These are phyloP conservation scores for peach (Prunus persica) DNA, from an alignment of 306 rosid genomes.

Conservation along the genomic window DNA sequence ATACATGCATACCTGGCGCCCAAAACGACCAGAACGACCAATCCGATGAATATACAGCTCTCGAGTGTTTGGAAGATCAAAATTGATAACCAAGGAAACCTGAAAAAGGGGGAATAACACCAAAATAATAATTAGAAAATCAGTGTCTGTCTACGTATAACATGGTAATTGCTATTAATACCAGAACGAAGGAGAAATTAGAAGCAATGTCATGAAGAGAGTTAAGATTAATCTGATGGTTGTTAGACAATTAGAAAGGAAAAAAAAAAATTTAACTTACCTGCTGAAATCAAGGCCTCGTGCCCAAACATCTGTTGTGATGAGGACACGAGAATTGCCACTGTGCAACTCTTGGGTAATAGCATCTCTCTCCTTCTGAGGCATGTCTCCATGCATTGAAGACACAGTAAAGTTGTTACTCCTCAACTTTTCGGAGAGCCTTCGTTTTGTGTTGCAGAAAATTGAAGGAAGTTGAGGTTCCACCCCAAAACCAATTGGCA, in stretches of 20 bases:
- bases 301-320: constrained; percentile 99
- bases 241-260: background rate
- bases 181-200: no score
- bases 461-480: no score
- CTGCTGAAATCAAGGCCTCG: constrained; percentile 63
- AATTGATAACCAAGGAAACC: constrained; percentile 92
- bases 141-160: no score
- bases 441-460: constrained; percentile 94
- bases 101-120: constrained; percentile 14
- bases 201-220: background rate
- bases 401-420: constrained; percentile 89
- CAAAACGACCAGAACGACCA: constrained; percentile 99
- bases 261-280: constrained; percentile 19
- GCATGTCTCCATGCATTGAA: constrained; percentile 99
- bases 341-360: constrained; percentile 78
- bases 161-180: no score
- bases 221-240: background rate
- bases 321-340: constrained; percentile 90
- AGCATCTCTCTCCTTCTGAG: constrained; percentile 94
- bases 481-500: no score
- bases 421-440: constrained; percentile 97
- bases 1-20: constrained; percentile 70
- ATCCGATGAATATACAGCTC: constrained; percentile 96
- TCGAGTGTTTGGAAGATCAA: constrained; percentile 96
- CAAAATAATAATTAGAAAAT: no score